Percentiles rank a stretch among this genome's conserved stretches.
These are phyloP conservation scores for Linderina pennispora DNA, from an alignment of 192 early-diverging fungal species.

Conservation along the genomic window DNA sequence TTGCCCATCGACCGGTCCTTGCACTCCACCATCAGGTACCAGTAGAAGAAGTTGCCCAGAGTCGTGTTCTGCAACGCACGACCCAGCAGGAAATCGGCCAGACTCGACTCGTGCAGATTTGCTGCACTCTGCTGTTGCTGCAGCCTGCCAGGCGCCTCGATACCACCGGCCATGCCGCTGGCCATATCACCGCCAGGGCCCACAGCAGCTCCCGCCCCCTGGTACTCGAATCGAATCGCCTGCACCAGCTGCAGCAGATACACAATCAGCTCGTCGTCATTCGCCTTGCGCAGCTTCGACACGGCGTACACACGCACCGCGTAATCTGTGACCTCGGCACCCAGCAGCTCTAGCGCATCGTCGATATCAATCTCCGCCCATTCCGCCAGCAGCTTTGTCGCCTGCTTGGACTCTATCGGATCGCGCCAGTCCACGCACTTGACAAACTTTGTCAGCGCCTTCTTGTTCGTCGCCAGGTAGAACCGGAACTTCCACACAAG, in stretches of 20 bases:
- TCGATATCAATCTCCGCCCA: constrained; percentile 95
- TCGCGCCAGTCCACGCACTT: constrained; percentile 96
- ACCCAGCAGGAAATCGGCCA: constrained; percentile 87
- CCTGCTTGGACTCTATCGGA: constrained; percentile 83
- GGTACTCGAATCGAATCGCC: constrained; percentile 91
- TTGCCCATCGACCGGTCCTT: constrained; percentile 77
- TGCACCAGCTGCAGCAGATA: constrained; percentile 98
- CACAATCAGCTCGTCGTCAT: constrained; percentile 90
- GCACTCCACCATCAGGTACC: constrained; percentile 97
- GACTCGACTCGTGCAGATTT: constrained; percentile 57
- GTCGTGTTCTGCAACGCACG: constrained; percentile 75
- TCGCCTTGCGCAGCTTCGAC: constrained; percentile 78
- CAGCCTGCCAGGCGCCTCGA: too few relatives aligned
- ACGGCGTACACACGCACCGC: constrained; percentile 87
- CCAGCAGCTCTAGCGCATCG: constrained; percentile 92
- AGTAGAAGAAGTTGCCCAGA: constrained; percentile 92
- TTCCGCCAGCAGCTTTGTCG: constrained; percentile 72
- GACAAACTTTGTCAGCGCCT: constrained; percentile 96
- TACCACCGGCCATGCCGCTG: constrained; percentile 20
- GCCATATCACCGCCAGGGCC: too few relatives aligned
- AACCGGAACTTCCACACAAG: constrained; percentile 98
- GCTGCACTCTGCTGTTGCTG: too few relatives aligned
- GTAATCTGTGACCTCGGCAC: constrained; percentile 76
- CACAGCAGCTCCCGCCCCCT: constrained; percentile 27
- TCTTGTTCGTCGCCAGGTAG: constrained; percentile 87